Percentiles rank a stretch among this genome's conserved stretches.
phyloP scores from a whole-genome alignment of 257 asterid species.

The Perilla frutescens region DNA sequence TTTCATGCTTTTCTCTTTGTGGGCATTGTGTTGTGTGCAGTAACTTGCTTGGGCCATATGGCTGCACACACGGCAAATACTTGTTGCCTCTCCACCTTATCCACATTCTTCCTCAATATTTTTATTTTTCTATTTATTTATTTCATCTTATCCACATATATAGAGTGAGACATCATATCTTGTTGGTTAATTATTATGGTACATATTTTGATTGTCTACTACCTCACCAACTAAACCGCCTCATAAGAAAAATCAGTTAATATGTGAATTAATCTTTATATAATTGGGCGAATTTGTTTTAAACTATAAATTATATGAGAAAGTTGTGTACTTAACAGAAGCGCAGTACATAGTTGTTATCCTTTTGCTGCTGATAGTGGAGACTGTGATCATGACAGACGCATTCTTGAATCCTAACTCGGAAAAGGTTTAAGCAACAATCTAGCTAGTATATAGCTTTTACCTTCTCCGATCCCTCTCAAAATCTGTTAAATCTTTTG shows the following conservation, averaged over 20 bases:
- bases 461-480: too few relatives aligned
- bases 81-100: constrained; percentile 58
- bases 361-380: constrained; percentile 50
- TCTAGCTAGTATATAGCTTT: too few relatives aligned
- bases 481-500: too few relatives aligned
- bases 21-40: constrained; percentile 60
- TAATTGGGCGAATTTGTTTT: too few relatives aligned
- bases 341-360: constrained; percentile 51
- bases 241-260: too few relatives aligned
- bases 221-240: too few relatives aligned
- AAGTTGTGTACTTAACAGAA: constrained; percentile 45
- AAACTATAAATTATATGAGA: too few relatives aligned
- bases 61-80: constrained; percentile 55
- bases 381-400: constrained; percentile 49
- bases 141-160: not conserved
- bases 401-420: constrained; percentile 49
- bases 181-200: too few relatives aligned
- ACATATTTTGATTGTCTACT: too few relatives aligned
- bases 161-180: too few relatives aligned
- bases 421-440: constrained; percentile 47
- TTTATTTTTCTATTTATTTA: too few relatives aligned
- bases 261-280: too few relatives aligned
- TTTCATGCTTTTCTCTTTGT: constrained; percentile 60
- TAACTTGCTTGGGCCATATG: constrained; percentile 61
- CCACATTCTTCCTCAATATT: constrained; percentile 25